Conservation (phyloP, 495 filamentous ascomycete species). For the Penicillium desertorum region DNA sequence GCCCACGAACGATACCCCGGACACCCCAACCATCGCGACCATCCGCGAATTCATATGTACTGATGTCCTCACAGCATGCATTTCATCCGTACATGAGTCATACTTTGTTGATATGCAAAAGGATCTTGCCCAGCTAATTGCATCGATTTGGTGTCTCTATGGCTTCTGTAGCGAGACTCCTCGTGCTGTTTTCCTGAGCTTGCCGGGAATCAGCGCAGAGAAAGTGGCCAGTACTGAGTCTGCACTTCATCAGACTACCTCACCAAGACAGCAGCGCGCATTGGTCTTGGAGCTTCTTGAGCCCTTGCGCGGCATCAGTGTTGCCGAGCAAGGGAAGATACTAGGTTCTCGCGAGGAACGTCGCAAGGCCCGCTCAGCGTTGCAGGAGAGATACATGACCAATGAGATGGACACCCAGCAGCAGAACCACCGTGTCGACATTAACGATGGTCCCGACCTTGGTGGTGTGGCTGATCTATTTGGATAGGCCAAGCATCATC, state of each 20-base stretch:
- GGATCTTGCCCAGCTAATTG: slow-evolving; percentile 85
- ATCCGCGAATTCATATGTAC: slow-evolving; percentile 90
- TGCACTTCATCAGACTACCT: slow-evolving; percentile 59
- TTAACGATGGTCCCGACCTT: slow-evolving; percentile 61
- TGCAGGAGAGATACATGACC: slow-evolving; percentile 59
- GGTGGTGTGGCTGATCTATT: slow-evolving; percentile 70
- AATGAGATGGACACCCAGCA: slow-evolving; percentile 47
- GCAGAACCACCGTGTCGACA: slow-evolving; percentile 46
- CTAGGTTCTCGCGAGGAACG: slow-evolving; percentile 49
- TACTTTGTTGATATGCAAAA: slow-evolving; percentile 97
- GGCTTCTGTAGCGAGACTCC: slow-evolving; percentile 56
- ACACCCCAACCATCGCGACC: slow-evolving; percentile 56
- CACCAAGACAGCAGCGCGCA: slow-evolving; percentile 73
- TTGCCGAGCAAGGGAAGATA: slow-evolving; percentile 90
- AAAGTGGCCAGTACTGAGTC: slow-evolving; percentile 48
- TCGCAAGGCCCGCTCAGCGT: slow-evolving; percentile 50
- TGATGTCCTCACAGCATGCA: slow-evolving; percentile 77
- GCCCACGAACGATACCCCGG: slow-evolving; percentile 44
- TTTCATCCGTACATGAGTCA: slow-evolving; percentile 85
- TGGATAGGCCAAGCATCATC: slow-evolving; percentile 34
- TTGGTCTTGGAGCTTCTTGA: slow-evolving; percentile 84
- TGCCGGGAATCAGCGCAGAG: slow-evolving; percentile 56
- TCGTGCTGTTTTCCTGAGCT: slow-evolving; percentile 52
- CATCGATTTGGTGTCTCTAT: slow-evolving; percentile 77
- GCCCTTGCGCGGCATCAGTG: slow-evolving; percentile 80